Evolutionary conservation across 2,329 filamentous ascomycete species (phyloP), one percentile per base, ranked within the genome.

Genomic region (Penicillium psychrosexuale): DNA sequence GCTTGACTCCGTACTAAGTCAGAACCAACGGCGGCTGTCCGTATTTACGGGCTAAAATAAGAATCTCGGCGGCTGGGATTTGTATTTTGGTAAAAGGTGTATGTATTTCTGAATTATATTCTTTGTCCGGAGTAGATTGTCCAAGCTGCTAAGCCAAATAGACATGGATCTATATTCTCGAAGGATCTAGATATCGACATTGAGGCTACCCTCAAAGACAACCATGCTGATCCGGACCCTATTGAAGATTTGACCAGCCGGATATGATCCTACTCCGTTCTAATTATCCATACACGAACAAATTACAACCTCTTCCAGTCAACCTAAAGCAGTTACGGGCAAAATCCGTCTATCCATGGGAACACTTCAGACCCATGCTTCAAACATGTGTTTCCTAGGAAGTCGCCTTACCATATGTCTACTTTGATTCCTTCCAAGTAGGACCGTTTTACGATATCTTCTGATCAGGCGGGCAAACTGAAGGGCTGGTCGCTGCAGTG

Each of bases 401-500:
- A 15, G 15, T 31, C 27, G n/a, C 15, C 27, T 30, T 44, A 12
- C 42, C 27, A 28, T 28, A 13, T 31, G 27, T 17, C 15, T 44
- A 44, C 40, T 44, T 44, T 9, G 15, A 44, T 27, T 11, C 3
- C 3, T 44, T 44, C 24, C 40, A 17, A 28, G 4, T n/a, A 31
- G 40, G 42, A 31, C 5, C 27, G 19, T 19, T 17, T 12, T 44
- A 28, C 8, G 17, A 44, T n/a, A 31, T 44, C 15, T 31, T 44
- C n/a, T 44, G 27, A 27, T 6, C 13, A 44, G 27, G 42, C 27
- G 28, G 27, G 3, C 22, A 44, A 17, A 44, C 31, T 31, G 2
- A 58, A 65, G 55, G 58, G 59, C 51, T 53, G 58, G 57, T 54
- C 51, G 56, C 50, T 39, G 40, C 27, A 42, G 38, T n/a, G 44